Conservation (phyloP, 176 grass and related monocot species). For the Rhipidocladum racemiflorum region DNA sequence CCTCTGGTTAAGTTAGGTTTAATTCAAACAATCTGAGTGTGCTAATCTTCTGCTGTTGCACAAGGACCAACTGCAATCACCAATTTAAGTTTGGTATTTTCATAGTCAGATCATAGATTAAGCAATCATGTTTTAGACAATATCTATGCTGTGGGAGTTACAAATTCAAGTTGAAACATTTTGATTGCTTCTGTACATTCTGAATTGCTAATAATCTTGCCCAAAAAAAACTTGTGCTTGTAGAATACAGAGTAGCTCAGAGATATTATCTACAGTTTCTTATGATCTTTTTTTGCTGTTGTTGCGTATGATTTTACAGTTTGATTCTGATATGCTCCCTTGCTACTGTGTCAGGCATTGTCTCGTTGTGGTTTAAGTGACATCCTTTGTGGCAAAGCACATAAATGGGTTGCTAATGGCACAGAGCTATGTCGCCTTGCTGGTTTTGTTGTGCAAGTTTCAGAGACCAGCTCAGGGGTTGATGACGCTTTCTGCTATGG, state of each 20-base stretch:
- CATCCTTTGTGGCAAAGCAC: conserved; percentile 79
- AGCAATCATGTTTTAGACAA: background rate
- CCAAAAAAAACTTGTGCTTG: conserved; percentile 7
- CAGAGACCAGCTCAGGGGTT: conserved; percentile 24
- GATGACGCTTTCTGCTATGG: conserved; percentile 87
- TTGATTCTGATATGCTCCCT: conserved; percentile 30
- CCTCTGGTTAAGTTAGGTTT: conserved; percentile 1
- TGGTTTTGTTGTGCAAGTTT: conserved; percentile 76
- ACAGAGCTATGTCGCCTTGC: conserved; percentile 76
- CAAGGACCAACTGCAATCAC: background rate
- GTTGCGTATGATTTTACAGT: background rate
- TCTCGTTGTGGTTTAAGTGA: conserved; percentile 92
- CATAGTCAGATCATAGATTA: conserved; percentile 18
- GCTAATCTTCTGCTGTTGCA: background rate
- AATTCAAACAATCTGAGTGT: conserved; percentile 4
- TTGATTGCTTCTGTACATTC: background rate
- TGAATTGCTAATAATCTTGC: conserved; percentile 15
- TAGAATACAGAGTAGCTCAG: background rate
- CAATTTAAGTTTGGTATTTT: conserved; percentile 10
- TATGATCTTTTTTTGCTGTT: background rate
- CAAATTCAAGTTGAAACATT: background rate
- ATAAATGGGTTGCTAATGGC: conserved; percentile 87
- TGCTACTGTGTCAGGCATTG: conserved; percentile 55
- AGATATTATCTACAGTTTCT: background rate
- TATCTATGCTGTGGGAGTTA: background rate